Conservation (phyloP, 768 basidiomycete species). For the Paxillus involutus region DNA sequence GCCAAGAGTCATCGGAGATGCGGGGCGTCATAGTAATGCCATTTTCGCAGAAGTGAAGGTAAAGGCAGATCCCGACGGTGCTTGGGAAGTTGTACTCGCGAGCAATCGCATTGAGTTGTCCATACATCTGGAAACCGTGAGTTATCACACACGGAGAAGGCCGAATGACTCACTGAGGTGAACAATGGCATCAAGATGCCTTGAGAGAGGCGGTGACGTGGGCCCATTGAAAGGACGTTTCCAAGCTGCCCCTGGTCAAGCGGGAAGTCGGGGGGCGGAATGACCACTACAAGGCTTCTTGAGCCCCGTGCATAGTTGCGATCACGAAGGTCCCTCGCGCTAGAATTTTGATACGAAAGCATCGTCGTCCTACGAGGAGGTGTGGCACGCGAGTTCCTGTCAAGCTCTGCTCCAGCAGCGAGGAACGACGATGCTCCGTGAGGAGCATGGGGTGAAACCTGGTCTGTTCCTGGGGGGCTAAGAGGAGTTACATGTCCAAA, state of each 20-base stretch:
- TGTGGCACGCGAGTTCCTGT: neutral
- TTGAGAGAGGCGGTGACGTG: conserved; percentile 58
- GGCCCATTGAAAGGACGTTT: conserved; percentile 56
- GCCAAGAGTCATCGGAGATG: conserved; percentile 79
- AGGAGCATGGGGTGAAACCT: conserved; percentile 1
- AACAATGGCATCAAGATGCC: conserved; percentile 76
- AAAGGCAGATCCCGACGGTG: conserved; percentile 75
- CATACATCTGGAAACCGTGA: conserved; percentile 55
- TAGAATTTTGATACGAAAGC: conserved; percentile 54
- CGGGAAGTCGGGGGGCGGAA: conserved; percentile 60
- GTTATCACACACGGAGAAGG: neutral
- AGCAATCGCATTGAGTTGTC: conserved; percentile 75
- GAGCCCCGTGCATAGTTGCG: conserved; percentile 36
- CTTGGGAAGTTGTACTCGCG: conserved; percentile 82
- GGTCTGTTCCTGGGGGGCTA: conserved; percentile 44
- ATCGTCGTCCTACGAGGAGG: conserved; percentile 45
- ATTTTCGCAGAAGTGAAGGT: conserved; percentile 61
- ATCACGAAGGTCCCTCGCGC: conserved; percentile 44
- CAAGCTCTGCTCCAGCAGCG: conserved; percentile 11
- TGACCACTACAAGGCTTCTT: conserved; percentile 62
- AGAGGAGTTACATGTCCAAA: conserved; percentile 25
- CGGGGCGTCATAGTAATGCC: conserved; percentile 62
- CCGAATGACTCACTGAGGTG: conserved; percentile 51
- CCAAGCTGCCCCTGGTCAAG: conserved; percentile 61
- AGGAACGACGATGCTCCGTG: neutral